Percentiles rank a stretch among this genome's conserved stretches.
These are phyloP conservation scores for Cordyceps militaris DNA, from an alignment of 2,329 filamentous ascomycete genomes.

Conservation along the genomic window DNA sequence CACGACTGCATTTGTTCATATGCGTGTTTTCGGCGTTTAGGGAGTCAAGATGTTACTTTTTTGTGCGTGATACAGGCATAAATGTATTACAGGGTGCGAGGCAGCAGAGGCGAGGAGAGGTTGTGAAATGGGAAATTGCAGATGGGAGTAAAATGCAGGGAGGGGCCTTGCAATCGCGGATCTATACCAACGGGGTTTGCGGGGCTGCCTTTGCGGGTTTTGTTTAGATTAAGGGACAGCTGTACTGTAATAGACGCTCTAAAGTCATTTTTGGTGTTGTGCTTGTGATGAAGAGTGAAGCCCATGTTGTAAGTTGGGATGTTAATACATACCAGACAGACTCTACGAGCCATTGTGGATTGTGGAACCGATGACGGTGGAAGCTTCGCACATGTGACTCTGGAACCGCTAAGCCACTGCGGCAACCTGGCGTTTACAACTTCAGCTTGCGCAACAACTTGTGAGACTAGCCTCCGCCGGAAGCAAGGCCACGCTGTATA, in stretches of 20 bases:
- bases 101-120: background rate
- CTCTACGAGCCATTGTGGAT: background rate
- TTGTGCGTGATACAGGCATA: background rate
- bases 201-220: constrained; percentile 12
- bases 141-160: constrained; percentile 1
- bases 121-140: background rate
- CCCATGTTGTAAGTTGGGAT: background rate
- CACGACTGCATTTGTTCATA: constrained; percentile 16
- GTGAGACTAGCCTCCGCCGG: background rate
- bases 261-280: background rate
- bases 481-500: background rate
- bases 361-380: constrained; percentile 10
- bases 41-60: constrained; percentile 1
- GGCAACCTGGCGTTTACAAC: background rate
- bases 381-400: constrained; percentile 1
- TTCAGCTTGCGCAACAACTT: background rate
- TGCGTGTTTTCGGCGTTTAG: constrained; percentile 20
- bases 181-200: background rate
- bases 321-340: background rate
- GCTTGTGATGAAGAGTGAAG: background rate
- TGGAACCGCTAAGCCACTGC: background rate
- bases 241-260: constrained; percentile 37
- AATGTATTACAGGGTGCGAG: background rate
- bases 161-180: background rate
- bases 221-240: constrained; percentile 28